Conservation (phyloP, 768 basidiomycete genomes). For the Solioccasus polychromus region DNA sequence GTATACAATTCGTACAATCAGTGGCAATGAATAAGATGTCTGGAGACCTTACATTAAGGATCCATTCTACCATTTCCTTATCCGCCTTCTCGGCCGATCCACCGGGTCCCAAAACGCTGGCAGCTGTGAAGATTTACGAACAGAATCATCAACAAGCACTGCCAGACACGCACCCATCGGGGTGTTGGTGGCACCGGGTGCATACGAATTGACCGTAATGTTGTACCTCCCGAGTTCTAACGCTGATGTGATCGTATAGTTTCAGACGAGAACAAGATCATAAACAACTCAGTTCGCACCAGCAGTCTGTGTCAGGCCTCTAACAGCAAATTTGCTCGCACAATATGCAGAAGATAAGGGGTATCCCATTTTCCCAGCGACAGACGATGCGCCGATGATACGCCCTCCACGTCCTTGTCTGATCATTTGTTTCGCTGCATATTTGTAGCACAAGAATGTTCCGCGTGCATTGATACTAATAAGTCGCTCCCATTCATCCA, state of each 20-base stretch:
- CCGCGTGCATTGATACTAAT: constrained; percentile 56
- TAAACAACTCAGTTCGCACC: constrained; percentile 21
- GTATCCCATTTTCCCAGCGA: constrained; percentile 5
- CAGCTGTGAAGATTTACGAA: too few species aligned
- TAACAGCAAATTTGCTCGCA: constrained; percentile 41
- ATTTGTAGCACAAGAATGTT: constrained; percentile 59
- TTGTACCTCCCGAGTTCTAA: constrained; percentile 35
- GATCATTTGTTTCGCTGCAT: constrained; percentile 63
- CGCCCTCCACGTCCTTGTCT: constrained; percentile 48
- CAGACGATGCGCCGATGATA: constrained; percentile 44
- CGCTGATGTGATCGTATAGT: constrained; percentile 1
- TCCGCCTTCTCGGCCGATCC: too few species aligned
- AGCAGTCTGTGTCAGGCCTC: constrained; percentile 39
- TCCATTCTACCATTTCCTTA: too few species aligned
- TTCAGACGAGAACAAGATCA: not conserved
- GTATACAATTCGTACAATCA: too few species aligned
- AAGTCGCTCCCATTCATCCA: constrained; percentile 39
- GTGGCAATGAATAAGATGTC: too few species aligned
- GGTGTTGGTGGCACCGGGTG: constrained; percentile 10
- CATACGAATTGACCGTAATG: constrained; percentile 45
- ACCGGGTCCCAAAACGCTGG: too few species aligned
- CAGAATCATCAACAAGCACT: too few species aligned
- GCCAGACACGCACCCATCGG: constrained; percentile 12
- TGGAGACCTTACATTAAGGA: too few species aligned
- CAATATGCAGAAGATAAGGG: constrained; percentile 23